Evolutionary conservation across 768 basidiomycete genomes (phyloP).

Genomic region (Tylopilus vinaceipallidus): DNA sequence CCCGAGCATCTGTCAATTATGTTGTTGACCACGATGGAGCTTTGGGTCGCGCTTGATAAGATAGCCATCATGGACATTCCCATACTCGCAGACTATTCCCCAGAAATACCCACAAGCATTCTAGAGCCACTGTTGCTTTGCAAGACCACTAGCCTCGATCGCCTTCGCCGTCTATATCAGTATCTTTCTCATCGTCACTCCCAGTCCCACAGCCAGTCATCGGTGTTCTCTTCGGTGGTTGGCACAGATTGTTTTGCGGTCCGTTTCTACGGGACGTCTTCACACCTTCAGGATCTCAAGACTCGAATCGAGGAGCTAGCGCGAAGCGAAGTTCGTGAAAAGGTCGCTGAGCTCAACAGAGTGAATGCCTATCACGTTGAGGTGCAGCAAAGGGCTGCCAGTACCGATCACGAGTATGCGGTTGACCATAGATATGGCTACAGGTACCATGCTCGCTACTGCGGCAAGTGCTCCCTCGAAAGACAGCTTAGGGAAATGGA

Average conservation of each 20-base stretch:
- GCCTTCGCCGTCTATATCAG: conserved; percentile 24
- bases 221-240: conserved; percentile 33
- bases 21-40: conserved; percentile 38
- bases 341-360: conserved; percentile 27
- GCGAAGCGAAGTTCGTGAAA: conserved; percentile 14
- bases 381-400: conserved; percentile 9
- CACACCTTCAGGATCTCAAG: conserved; percentile 25
- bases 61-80: conserved; percentile 20
- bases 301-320: conserved; percentile 32
- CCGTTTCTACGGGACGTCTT: conserved; percentile 34
- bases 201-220: conserved; percentile 19
- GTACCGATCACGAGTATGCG: conserved; percentile 6
- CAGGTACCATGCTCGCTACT: conserved; percentile 4
- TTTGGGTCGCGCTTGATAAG: conserved; percentile 38
- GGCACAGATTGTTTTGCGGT: conserved; percentile 28
- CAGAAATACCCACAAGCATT: conserved; percentile 30
- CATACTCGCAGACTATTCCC: conserved; percentile 32
- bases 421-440: conserved; percentile 4
- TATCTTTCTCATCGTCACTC: conserved; percentile 36
- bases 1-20: conserved; percentile 43
- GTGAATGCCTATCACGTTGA: conserved; percentile 21
- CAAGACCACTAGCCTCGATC: conserved; percentile 25
- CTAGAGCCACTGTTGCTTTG: conserved; percentile 32
- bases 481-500: conserved; percentile 17
- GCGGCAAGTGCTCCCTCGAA: conserved; percentile 32